Evolutionary conservation across 2,329 filamentous ascomycete genomes (phyloP).

Genomic region (Hypoxylon sp.): DNA sequence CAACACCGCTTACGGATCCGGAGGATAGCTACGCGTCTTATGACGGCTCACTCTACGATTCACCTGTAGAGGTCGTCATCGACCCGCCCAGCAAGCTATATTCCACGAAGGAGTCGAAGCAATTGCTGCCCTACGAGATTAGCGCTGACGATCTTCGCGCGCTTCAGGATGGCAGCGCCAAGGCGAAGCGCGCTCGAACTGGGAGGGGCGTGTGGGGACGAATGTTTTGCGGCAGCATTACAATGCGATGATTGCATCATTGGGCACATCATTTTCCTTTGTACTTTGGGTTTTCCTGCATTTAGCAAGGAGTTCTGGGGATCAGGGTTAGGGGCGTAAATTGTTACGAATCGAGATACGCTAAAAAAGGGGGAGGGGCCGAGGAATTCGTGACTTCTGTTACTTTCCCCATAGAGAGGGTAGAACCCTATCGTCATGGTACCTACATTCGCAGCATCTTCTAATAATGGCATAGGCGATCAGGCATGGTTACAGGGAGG

Average conservation of each 20-base stretch:
- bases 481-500: constrained; percentile 10
- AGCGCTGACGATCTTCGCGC: constrained; percentile 66
- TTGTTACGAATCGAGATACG: constrained; percentile 36
- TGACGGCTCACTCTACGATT: constrained; percentile 63
- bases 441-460: constrained; percentile 24
- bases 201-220: constrained; percentile 67
- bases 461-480: constrained; percentile 29
- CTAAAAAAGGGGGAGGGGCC: constrained; percentile 28
- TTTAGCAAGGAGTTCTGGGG: constrained; percentile 43
- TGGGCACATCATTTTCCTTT: constrained; percentile 36
- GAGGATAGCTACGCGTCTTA: constrained; percentile 61
- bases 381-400: constrained; percentile 26
- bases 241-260: constrained; percentile 55
- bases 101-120: constrained; percentile 50
- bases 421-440: constrained; percentile 36
- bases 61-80: constrained; percentile 64
- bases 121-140: constrained; percentile 68
- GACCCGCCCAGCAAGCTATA: constrained; percentile 56
- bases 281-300: constrained; percentile 24
- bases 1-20: constrained; percentile 65
- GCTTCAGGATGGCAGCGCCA: constrained; percentile 62
- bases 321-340: constrained; percentile 24
- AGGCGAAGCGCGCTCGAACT: constrained; percentile 65
- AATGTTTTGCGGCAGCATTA: constrained; percentile 64
- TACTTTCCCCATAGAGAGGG: constrained; percentile 38